Conservation (phyloP, 176 grass and related monocot genomes). For the Miscanthus lutarioriparius region DNA sequence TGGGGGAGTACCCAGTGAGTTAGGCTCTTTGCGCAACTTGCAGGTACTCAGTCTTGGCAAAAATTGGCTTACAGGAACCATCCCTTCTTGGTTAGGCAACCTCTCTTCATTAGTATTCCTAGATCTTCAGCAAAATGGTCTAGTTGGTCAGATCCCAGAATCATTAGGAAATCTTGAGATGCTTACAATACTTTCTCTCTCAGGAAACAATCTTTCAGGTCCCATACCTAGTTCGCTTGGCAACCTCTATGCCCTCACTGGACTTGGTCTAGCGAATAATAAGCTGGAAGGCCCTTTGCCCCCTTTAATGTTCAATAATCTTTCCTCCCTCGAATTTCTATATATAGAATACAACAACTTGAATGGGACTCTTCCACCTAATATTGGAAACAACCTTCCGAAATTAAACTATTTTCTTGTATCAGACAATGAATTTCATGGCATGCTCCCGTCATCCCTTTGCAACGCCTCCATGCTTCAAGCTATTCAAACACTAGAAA, state of each 20-base stretch:
- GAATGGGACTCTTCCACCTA: background rate
- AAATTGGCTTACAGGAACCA: too few species aligned
- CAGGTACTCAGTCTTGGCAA: too few species aligned
- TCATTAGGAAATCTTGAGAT: background rate
- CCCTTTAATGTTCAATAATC: background rate
- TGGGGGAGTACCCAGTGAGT: too few species aligned
- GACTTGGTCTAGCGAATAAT: background rate
- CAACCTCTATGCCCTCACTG: background rate
- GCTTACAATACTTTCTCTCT: background rate
- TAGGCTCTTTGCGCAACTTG: too few species aligned
- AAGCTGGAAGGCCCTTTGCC: background rate
- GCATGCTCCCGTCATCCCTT: background rate
- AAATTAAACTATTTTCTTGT: background rate
- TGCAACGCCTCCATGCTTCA: background rate
- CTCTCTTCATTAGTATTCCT: background rate
- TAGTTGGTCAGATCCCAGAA: background rate
- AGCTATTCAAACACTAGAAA: fast-evolving
- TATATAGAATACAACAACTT: background rate
- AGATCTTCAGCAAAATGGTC: background rate
- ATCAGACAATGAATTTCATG: background rate
- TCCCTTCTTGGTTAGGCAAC: conserved; percentile 23
- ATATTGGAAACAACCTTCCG: background rate
- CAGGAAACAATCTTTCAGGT: background rate
- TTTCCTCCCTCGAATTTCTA: background rate
- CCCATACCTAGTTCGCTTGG: background rate